Base-by-base conservation (phyloP, 441 rosid species). In the Adansonia grandidieri region DNA sequence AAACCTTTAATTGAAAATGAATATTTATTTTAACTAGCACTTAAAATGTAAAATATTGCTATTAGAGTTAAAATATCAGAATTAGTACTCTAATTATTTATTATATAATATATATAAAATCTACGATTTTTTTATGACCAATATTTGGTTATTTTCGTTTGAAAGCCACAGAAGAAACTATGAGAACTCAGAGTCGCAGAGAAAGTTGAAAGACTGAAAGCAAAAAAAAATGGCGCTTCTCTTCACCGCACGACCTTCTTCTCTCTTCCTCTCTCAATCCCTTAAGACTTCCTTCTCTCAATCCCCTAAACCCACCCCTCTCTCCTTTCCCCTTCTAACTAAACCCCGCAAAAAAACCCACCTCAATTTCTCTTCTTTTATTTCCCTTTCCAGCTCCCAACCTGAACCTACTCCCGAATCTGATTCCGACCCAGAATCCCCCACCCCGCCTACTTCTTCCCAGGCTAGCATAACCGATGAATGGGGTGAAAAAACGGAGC, bases 401-500 rank as follows among this genome's bases (percentile, higher is more conserved):
- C 74, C 83, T 44, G 76, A 82, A 42, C 50, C 75, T 37, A 72
- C 44, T 9, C 50, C 75, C 4, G 63, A 54, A 54, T 22, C 74
- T 40, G 82, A 50, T 71, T 78, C 83, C 67, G 40, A 77, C 69
- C 47, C 74, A 79, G 9, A 66, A 60, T 80, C 5, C 62, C 81
- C 13, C 73, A 53, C 37, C 50, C 86, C 14, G 4, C 13, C 57
- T 68, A 40, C 68, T 69, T 60, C 82, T 1, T 19, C 53, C 67
- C 77, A 80, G 2, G 7, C 82, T 0, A 63, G 60, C 32, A 40
- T 88, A 79, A 85, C 94, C 9, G 98, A 95, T 78, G 97, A 93
- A 82, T 96, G 99, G 99, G 96, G 98, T 0, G 99, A 96, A 73
- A 90, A 86, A 71, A 19, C 83, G 28, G 91, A 81, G 19, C 42